Conservation (phyloP, 1,139 yeast genomes). For the Debaryomyces singareniensis region DNA sequence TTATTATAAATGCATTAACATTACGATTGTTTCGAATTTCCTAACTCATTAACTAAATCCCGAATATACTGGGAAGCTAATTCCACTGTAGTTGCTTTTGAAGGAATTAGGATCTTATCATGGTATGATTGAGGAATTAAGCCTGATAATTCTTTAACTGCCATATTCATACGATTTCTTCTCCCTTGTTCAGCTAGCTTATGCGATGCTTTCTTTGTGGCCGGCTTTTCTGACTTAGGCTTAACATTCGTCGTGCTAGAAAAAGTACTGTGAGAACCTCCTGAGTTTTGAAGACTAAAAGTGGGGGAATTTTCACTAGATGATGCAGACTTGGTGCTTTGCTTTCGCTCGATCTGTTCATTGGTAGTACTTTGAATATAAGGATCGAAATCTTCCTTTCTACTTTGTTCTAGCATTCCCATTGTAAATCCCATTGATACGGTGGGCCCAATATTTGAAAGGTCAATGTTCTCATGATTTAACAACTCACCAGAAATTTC, state of each 20-base stretch:
- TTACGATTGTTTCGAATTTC: conserved; percentile 9
- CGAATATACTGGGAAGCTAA: conserved; percentile 69
- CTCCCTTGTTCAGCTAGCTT: conserved; percentile 95
- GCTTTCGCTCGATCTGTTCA: conserved; percentile 2
- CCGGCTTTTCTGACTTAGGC: conserved; percentile 17
- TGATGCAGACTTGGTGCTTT: conserved; percentile 8
- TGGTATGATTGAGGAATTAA: conserved; percentile 62
- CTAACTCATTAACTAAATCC: conserved; percentile 42
- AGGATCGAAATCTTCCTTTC: conserved; percentile 2
- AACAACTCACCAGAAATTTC: no score
- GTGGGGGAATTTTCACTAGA: conserved; percentile 14
- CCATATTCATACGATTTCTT: conserved; percentile 83
- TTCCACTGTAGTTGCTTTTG: conserved; percentile 93
- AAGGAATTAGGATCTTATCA: conserved; percentile 57
- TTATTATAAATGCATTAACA: background rate
- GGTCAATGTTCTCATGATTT: no score
- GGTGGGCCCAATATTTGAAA: no score
- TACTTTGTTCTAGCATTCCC: conserved; percentile 35
- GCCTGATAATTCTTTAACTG: conserved; percentile 66
- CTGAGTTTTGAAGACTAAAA: conserved; percentile 4
- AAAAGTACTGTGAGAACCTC: conserved; percentile 1
- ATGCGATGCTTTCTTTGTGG: conserved; percentile 70
- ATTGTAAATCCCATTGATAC: conserved; percentile 43
- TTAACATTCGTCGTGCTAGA: conserved; percentile 1
- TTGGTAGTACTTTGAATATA: conserved; percentile 1